These are phyloP conservation scores for Pseudoscleropodium purum DNA, from an alignment of 225 moss, liverwort and hornwort species.

Conservation along the genomic window DNA sequence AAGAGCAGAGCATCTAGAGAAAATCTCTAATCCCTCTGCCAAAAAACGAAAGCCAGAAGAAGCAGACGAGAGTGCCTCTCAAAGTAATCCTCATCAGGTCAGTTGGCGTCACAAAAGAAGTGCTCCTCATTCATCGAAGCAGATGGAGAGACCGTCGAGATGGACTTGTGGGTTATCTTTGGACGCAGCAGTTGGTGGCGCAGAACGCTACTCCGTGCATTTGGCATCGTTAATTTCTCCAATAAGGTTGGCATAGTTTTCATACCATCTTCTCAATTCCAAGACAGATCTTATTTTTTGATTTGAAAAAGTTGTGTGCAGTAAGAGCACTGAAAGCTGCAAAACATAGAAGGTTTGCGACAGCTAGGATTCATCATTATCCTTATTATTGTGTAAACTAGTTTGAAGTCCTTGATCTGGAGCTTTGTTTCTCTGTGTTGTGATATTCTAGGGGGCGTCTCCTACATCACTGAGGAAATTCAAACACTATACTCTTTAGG, in stretches of 20 bases:
- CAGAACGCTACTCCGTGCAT: conserved; percentile 44
- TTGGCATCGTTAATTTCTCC: conserved; percentile 52
- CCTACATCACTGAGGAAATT: background rate
- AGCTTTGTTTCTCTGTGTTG: background rate
- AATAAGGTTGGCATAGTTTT: conserved; percentile 48
- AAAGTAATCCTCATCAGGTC: conserved; percentile 25
- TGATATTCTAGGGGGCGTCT: background rate
- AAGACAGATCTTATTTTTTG: background rate
- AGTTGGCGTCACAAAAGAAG: conserved; percentile 46
- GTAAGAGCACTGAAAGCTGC: background rate
- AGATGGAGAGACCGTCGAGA: conserved; percentile 34
- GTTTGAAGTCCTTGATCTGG: background rate
- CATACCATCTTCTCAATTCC: background rate
- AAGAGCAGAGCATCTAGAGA: conserved; percentile 24
- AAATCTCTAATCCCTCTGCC: conserved; percentile 12
- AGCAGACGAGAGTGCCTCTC: conserved; percentile 18
- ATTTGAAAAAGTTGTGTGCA: background rate
- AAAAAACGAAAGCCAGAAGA: conserved; percentile 31
- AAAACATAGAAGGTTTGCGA: background rate
- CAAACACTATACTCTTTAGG: background rate
- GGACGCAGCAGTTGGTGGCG: conserved; percentile 45
- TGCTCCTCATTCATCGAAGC: conserved; percentile 36
- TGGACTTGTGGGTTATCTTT: conserved; percentile 23
- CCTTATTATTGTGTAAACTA: background rate
- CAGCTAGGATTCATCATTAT: background rate